A percentile compares a stretch with the other conserved stretches of the same genome.
Conservation (phyloP, 441 rosid genomes). For the Daphne laureola region DNA sequence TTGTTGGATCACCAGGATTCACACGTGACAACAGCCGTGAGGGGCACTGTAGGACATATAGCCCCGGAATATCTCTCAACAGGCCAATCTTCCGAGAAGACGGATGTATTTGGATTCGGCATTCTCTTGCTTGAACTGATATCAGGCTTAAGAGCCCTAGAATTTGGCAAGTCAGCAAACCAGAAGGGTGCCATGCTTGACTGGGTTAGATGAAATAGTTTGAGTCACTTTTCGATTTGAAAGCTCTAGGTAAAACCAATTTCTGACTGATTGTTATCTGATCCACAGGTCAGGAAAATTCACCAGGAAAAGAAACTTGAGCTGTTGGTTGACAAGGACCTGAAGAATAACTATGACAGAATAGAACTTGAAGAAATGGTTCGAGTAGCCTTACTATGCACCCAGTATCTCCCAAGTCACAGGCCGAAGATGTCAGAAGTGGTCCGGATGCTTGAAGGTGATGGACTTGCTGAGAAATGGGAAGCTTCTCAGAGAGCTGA, state of each 20-base stretch:
- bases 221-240: neutral
- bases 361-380: slow-evolving; percentile 85
- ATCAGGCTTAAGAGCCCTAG: slow-evolving; percentile 73
- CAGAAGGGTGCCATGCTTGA: slow-evolving; percentile 88
- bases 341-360: slow-evolving; percentile 57
- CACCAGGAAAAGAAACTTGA: slow-evolving; percentile 84
- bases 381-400: slow-evolving; percentile 76
- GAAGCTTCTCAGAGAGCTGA: slow-evolving; percentile 84
- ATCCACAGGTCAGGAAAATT: slow-evolving; percentile 61
- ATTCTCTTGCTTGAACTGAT: slow-evolving; percentile 78
- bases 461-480: slow-evolving; percentile 93
- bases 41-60: slow-evolving; percentile 90
- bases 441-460: slow-evolving; percentile 93
- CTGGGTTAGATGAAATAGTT: slow-evolving; percentile 44
- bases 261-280: neutral
- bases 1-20: slow-evolving; percentile 78
- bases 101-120: slow-evolving; percentile 92
- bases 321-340: slow-evolving; percentile 73
- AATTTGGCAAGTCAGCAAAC: slow-evolving; percentile 68
- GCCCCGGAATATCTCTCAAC: slow-evolving; percentile 92
- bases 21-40: slow-evolving; percentile 87
- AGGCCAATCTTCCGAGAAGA: slow-evolving; percentile 91
- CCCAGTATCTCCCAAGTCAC: slow-evolving; percentile 65
- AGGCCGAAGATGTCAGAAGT: slow-evolving; percentile 97
- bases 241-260: neutral